phyloP scores from a whole-genome alignment of 768 basidiomycete species.

The Phlebiopsis flavidoalba region DNA sequence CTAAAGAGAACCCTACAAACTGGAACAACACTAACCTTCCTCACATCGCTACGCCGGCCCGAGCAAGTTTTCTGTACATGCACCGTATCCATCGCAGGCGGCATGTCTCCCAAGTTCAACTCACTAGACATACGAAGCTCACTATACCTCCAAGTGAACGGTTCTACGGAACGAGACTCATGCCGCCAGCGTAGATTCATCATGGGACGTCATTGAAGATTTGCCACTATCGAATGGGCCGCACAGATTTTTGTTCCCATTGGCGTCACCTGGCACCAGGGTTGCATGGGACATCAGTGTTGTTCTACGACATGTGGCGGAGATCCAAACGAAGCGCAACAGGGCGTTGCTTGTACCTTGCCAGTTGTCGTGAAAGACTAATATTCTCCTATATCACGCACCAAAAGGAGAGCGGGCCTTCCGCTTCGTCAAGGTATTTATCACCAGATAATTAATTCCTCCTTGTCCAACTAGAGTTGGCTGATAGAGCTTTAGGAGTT shows the following conservation, averaged over 20 bases:
- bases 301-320: constrained; percentile 68
- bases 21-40: constrained; percentile 35
- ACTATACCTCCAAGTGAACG: too few species aligned
- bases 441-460: not conserved
- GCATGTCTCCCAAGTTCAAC: constrained; percentile 15
- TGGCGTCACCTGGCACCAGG: constrained; percentile 68
- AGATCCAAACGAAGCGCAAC: constrained; percentile 44
- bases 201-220: constrained; percentile 69
- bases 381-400: constrained; percentile 74
- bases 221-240: constrained; percentile 80
- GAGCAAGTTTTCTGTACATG: not conserved
- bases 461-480: not conserved
- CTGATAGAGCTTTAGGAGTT: constrained; percentile 55
- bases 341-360: constrained; percentile 54
- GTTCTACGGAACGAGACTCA: too few species aligned
- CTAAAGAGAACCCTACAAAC: constrained; percentile 56
- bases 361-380: constrained; percentile 70
- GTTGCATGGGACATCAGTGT: constrained; percentile 49
- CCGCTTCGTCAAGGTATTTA: constrained; percentile 67
- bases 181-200: constrained; percentile 11
- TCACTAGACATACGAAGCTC: too few species aligned
- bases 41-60: constrained; percentile 5
- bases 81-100: constrained; percentile 10
- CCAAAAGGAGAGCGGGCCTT: constrained; percentile 81
- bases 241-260: constrained; percentile 78